phyloP scores from a whole-genome alignment of 2,329 filamentous ascomycete genomes.

The Claviceps spartinae region DNA sequence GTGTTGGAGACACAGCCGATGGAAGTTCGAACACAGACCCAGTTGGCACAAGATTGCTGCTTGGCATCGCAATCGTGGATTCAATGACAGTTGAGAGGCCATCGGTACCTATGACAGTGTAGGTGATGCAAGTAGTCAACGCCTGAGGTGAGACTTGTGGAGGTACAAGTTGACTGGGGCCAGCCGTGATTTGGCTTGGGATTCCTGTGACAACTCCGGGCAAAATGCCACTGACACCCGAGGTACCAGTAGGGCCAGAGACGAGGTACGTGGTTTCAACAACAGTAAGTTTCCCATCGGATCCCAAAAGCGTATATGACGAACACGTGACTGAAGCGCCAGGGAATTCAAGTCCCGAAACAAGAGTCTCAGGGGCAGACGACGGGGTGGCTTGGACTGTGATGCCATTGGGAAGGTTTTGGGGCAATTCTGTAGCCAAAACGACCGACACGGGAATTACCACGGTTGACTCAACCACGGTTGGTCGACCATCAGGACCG shows the following conservation, averaged over 20 bases:
- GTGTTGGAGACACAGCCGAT: slow-evolving; percentile 8
- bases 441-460: slow-evolving; percentile 12
- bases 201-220: slow-evolving; percentile 13
- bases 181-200: slow-evolving; percentile 11
- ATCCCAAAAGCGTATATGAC: slow-evolving; percentile 17
- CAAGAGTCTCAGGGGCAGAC: slow-evolving; percentile 1
- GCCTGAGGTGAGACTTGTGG: slow-evolving; percentile 3
- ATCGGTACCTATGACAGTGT: slow-evolving; percentile 16
- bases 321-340: slow-evolving; percentile 13
- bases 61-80: slow-evolving; percentile 17
- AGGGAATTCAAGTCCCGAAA: slow-evolving; percentile 7
- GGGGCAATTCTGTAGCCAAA: slow-evolving; percentile 6
- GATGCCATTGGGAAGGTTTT: slow-evolving; percentile 6
- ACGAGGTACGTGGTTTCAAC: slow-evolving; percentile 15
- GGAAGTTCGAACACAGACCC: slow-evolving; percentile 8
- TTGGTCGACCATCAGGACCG: slow-evolving; percentile 20
- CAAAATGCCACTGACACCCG: not conserved
- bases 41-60: slow-evolving; percentile 11
- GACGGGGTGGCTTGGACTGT: slow-evolving; percentile 3
- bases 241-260: slow-evolving; percentile 8
- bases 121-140: slow-evolving; percentile 18
- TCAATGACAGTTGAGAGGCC: slow-evolving; percentile 17
- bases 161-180: slow-evolving; percentile 1
- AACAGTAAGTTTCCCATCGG: slow-evolving; percentile 16
- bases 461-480: slow-evolving; percentile 22